Evolutionary conservation across 2,329 filamentous ascomycete species (phyloP).

Genomic region (Aulographum hederae): DNA sequence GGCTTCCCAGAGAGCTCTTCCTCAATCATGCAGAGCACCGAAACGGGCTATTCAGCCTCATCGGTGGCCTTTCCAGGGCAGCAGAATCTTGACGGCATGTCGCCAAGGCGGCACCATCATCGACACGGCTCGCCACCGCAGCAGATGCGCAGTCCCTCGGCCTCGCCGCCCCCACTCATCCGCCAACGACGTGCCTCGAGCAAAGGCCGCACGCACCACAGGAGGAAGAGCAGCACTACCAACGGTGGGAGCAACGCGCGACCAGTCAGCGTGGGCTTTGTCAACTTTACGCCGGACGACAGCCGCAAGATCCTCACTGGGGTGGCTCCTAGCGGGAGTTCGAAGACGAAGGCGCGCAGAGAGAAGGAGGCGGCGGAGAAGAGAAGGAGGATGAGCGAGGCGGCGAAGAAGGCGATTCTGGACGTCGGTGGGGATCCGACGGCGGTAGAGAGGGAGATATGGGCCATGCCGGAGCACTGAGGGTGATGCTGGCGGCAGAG

Average conservation of each 20-base stretch:
- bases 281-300: constrained; percentile 79
- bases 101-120: not conserved
- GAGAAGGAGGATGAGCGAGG: constrained; percentile 47
- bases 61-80: not conserved
- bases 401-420: constrained; percentile 48
- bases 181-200: not conserved
- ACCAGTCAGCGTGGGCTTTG: constrained; percentile 33
- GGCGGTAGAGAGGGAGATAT: constrained; percentile 23
- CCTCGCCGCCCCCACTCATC: not conserved
- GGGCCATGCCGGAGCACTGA: no score
- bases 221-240: not conserved
- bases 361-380: constrained; percentile 77
- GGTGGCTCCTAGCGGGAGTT: constrained; percentile 78
- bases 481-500: no score
- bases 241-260: not conserved
- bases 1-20: not conserved
- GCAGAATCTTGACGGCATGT: not conserved
- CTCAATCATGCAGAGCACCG: not conserved
- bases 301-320: constrained; percentile 64
- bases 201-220: not conserved
- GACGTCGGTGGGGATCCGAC: constrained; percentile 50
- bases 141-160: not conserved
- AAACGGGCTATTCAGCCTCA: not conserved
- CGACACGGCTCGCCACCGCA: no score
- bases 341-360: constrained; percentile 83